These are phyloP conservation scores for Metroxylon sagu DNA, from an alignment of 176 grass and related monocot species.

Conservation along the genomic window DNA sequence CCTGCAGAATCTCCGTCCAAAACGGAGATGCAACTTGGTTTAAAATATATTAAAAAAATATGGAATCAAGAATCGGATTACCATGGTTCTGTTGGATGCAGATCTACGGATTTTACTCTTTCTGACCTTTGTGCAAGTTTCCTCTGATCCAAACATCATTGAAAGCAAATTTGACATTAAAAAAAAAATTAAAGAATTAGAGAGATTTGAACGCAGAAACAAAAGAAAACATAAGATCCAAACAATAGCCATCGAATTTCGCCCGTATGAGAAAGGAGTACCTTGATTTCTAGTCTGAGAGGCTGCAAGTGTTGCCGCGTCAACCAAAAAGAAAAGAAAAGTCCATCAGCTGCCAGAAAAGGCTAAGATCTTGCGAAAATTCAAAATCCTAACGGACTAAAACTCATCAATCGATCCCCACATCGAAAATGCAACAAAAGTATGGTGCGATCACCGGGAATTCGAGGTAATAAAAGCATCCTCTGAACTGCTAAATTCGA, in stretches of 20 bases:
- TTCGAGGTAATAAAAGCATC: too few species aligned
- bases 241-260: background rate
- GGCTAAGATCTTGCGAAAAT: conserved; percentile 60
- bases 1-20: background rate
- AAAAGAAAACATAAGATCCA: conserved; percentile 17
- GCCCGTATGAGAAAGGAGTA: conserved; percentile 15
- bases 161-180: conserved; percentile 11
- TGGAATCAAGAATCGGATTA: conserved; percentile 18
- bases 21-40: too few species aligned
- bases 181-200: conserved; percentile 6
- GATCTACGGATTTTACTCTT: conserved; percentile 96
- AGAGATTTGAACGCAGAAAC: too few species aligned
- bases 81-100: conserved; percentile 99
- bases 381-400: background rate
- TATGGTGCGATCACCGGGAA: conserved; percentile 2
- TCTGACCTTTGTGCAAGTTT: conserved; percentile 94
- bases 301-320: conserved; percentile 43
- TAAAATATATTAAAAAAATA: conserved; percentile 13
- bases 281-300: conserved; percentile 99
- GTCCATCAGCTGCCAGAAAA: conserved; percentile 7
- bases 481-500: background rate
- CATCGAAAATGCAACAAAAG: background rate
- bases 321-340: conserved; percentile 28
- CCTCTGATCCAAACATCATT: conserved; percentile 49
- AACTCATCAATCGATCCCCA: conserved; percentile 3